A percentile compares a stretch with the other conserved stretches of the same genome.
phyloP scores from a whole-genome alignment of 345 rosid genomes.

The Passiflora organensis region DNA sequence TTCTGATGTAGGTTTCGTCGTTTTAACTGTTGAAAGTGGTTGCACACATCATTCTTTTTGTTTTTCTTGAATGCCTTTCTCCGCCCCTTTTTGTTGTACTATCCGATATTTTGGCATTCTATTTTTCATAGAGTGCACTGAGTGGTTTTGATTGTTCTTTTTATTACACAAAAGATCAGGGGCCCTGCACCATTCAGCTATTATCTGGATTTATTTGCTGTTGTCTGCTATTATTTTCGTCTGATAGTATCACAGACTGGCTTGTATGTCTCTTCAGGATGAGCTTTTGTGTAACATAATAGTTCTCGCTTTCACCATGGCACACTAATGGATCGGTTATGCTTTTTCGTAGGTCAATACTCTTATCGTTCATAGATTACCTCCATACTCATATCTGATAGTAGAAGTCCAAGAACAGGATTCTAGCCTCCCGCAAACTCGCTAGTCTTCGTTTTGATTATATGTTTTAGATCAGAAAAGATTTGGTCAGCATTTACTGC shows the following conservation, averaged over 20 bases:
- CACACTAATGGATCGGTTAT: too few relatives aligned
- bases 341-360: too few relatives aligned
- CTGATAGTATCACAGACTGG: too few relatives aligned
- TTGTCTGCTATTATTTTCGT: too few relatives aligned
- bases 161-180: too few relatives aligned
- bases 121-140: background rate
- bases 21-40: background rate
- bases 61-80: background rate
- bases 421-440: conserved; percentile 2
- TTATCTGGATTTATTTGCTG: too few relatives aligned
- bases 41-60: background rate
- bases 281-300: too few relatives aligned
- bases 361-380: too few relatives aligned
- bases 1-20: background rate
- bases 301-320: too few relatives aligned
- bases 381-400: background rate
- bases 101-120: background rate
- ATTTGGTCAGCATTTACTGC: conserved; percentile 15
- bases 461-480: conserved; percentile 4
- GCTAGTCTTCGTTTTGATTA: conserved; percentile 10
- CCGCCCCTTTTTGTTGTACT: background rate
- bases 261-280: too few relatives aligned
- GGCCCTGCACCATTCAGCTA: too few relatives aligned
- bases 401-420: background rate
- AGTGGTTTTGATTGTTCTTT: background rate